A percentile compares a stretch with the other conserved stretches of the same genome.
phyloP scores from a whole-genome alignment of 2,329 filamentous ascomycete species.

The Pseudogymnoascus sp. region DNA sequence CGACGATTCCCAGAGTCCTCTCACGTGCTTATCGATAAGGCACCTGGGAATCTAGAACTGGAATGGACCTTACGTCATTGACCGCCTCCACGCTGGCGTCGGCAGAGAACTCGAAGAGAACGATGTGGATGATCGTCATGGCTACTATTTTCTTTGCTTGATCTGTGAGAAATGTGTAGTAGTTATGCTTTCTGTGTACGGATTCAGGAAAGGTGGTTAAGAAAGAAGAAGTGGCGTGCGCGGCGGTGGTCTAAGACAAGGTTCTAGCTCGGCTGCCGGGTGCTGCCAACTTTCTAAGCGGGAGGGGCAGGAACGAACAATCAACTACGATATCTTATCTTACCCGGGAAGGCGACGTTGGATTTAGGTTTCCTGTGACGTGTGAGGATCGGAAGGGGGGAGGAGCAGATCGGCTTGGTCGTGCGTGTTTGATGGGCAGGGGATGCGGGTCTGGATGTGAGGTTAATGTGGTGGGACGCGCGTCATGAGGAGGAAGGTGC shows the following conservation, averaged over 20 bases:
- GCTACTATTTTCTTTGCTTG: not conserved
- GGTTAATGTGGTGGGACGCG: not conserved
- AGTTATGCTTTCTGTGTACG: not conserved
- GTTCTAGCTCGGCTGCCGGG: not conserved
- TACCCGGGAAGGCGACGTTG: not conserved
- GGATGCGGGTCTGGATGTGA: not conserved
- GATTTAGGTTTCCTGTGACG: not conserved
- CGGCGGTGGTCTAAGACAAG: not conserved
- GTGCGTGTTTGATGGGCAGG: not conserved
- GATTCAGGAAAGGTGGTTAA: not conserved
- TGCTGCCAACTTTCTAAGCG: not conserved
- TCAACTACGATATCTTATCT: not conserved
- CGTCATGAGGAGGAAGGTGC: not conserved
- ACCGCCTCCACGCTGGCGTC: constrained; percentile 40
- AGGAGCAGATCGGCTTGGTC: not conserved
- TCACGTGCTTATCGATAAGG: not conserved
- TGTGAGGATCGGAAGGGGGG: not conserved
- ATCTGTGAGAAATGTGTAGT: not conserved
- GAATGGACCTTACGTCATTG: constrained; percentile 41
- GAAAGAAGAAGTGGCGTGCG: not conserved
- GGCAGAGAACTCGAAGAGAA: constrained; percentile 58
- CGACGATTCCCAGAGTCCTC: not conserved
- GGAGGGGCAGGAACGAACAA: not conserved
- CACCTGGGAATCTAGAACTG: too few relatives aligned
- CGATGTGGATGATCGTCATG: constrained; percentile 61